These are phyloP conservation scores for Mycocalia duriaeana DNA, from an alignment of 1,284 basidiomycete genomes.

Conservation along the genomic window DNA sequence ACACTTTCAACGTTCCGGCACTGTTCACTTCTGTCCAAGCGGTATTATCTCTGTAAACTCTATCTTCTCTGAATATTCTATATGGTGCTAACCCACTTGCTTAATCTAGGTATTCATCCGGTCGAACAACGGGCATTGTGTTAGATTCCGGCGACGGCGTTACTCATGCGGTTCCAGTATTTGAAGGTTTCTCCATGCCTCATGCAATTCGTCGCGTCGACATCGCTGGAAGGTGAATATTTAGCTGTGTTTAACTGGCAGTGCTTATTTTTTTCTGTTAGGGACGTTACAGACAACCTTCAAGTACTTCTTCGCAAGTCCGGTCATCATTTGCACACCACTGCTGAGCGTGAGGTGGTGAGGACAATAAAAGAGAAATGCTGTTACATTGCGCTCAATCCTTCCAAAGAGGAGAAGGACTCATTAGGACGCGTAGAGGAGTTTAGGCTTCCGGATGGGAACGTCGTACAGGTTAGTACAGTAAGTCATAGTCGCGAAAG, in stretches of 20 bases:
- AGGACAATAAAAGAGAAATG: constrained; percentile 98
- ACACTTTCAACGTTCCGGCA: constrained; percentile 98
- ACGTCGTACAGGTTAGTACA: constrained; percentile 77
- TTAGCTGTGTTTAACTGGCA: no score
- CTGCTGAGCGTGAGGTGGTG: constrained; percentile 96
- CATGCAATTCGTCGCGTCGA: constrained; percentile 96
- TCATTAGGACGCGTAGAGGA: constrained; percentile 75
- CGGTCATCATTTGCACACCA: constrained; percentile 93
- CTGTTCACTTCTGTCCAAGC: constrained; percentile 97
- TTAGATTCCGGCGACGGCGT: constrained; percentile 99
- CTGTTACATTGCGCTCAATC: constrained; percentile 91
- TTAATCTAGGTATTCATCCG: constrained; percentile 85
- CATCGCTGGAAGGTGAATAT: constrained; percentile 80
- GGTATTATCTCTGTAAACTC: constrained; percentile 86
- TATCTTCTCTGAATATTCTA: constrained; percentile 3
- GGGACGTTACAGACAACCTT: constrained; percentile 95
- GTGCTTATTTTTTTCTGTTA: no score
- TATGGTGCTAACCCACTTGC: constrained; percentile 11
- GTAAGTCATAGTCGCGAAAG: no score
- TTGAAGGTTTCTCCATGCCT: constrained; percentile 99
- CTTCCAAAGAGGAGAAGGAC: constrained; percentile 94
- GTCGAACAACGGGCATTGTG: constrained; percentile 98
- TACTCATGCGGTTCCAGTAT: constrained; percentile 97
- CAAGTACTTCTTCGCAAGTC: constrained; percentile 92
- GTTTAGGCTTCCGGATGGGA: constrained; percentile 94